phyloP scores from a whole-genome alignment of 2,329 filamentous ascomycete species.

The Allantophomopsis cytisporea region DNA sequence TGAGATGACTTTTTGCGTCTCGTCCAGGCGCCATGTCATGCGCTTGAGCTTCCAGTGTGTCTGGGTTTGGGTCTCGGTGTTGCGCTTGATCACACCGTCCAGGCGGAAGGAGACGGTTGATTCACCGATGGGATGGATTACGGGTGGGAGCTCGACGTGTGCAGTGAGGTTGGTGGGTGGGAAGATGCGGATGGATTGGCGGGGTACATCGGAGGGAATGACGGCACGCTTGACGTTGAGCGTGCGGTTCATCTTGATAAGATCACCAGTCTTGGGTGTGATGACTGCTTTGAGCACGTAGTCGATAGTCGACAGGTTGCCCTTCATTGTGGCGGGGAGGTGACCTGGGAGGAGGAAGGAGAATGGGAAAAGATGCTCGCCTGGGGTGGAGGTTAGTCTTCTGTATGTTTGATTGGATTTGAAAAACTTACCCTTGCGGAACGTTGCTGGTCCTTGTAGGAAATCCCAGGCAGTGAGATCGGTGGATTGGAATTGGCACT shows the following conservation, averaged over 20 bases:
- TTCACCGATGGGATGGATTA: conserved; percentile 75
- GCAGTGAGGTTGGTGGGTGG: conserved; percentile 90
- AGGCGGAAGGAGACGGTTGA: conserved; percentile 71
- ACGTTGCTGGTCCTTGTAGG: conserved; percentile 38
- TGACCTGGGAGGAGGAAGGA: conserved; percentile 76
- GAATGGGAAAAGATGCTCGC: conserved; percentile 73
- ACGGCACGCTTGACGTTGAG: conserved; percentile 72
- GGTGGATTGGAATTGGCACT: conserved; percentile 59
- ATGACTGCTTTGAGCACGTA: conserved; percentile 67
- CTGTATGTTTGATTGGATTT: neutral
- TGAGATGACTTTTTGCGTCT: conserved; percentile 67
- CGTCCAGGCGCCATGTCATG: conserved; percentile 85
- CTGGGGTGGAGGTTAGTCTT: conserved; percentile 18
- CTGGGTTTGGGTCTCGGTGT: conserved; percentile 56
- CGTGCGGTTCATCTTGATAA: conserved; percentile 51
- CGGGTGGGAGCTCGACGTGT: conserved; percentile 65
- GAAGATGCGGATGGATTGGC: conserved; percentile 87
- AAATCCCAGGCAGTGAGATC: conserved; percentile 74
- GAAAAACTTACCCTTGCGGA: conserved; percentile 31
- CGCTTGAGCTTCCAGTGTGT: conserved; percentile 80
- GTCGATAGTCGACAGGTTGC: conserved; percentile 56
- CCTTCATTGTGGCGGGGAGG: conserved; percentile 73
- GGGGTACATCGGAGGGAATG: conserved; percentile 58
- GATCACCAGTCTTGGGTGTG: conserved; percentile 43
- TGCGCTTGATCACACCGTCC: conserved; percentile 67